Percentiles rank a stretch among this genome's conserved stretches.
These are phyloP conservation scores for cucumber (Cucumis sativus) DNA, from an alignment of 306 rosid species.

Conservation along the genomic window DNA sequence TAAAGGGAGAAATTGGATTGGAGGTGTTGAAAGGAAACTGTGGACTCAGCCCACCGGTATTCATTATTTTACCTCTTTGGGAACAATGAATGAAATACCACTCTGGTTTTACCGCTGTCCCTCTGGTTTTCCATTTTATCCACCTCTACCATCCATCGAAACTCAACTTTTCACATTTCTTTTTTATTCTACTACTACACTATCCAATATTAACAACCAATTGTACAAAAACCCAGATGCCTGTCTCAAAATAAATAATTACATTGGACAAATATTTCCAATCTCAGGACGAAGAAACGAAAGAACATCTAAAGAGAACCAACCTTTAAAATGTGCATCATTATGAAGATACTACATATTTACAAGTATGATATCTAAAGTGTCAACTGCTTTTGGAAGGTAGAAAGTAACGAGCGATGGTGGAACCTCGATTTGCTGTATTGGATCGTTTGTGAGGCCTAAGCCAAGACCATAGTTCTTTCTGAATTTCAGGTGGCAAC, in stretches of 20 bases:
- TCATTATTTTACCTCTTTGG: background rate
- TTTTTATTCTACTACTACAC: too few relatives aligned
- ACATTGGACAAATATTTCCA: too few relatives aligned
- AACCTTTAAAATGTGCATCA: background rate
- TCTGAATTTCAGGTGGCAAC: slow-evolving; percentile 76
- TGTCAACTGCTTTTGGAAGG: slow-evolving; percentile 29
- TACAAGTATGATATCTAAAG: background rate
- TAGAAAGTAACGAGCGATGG: slow-evolving; percentile 53
- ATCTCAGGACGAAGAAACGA: too few relatives aligned
- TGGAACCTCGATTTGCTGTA: slow-evolving; percentile 42
- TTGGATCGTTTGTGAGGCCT: slow-evolving; percentile 63
- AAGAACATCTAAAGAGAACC: too few relatives aligned
- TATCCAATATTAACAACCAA: too few relatives aligned
- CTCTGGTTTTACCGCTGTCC: background rate
- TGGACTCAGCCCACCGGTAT: slow-evolving; percentile 1
- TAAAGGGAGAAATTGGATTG: too few relatives aligned
- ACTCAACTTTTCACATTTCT: background rate
- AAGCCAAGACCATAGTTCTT: slow-evolving; percentile 51
- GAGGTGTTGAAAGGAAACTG: background rate
- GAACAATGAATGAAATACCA: background rate
- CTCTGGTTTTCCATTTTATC: background rate
- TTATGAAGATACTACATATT: background rate
- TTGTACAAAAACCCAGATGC: too few relatives aligned
- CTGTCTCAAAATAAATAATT: too few relatives aligned
- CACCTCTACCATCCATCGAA: background rate